A percentile compares a stretch with the other conserved stretches of the same genome.
Evolutionary conservation across 2,329 filamentous ascomycete species (phyloP).

Genomic region (Trichophyton equinum): DNA sequence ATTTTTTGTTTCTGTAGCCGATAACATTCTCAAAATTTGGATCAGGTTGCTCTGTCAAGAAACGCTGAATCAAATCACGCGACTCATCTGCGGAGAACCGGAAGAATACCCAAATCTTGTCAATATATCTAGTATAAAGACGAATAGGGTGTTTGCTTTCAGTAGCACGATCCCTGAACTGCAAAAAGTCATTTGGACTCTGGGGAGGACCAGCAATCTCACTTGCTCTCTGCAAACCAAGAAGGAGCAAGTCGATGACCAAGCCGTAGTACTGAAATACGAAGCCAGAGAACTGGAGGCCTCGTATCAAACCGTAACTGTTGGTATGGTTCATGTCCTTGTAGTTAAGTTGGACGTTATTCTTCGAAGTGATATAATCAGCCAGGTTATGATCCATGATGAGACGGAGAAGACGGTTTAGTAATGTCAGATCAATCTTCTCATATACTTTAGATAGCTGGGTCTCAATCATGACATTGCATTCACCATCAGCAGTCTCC

Average conservation of each 20-base stretch:
- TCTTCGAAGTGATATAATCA: slow-evolving; percentile 98
- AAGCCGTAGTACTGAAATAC: slow-evolving; percentile 98
- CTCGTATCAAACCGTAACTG: slow-evolving; percentile 95
- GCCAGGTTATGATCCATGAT: slow-evolving; percentile 99
- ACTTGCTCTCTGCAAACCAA: slow-evolving; percentile 90
- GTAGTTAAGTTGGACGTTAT: slow-evolving; percentile 97
- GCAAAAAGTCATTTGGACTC: slow-evolving; percentile 91
- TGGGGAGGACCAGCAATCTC: slow-evolving; percentile 93
- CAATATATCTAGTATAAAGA: slow-evolving; percentile 94
- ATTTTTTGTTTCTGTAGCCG: slow-evolving; percentile 98
- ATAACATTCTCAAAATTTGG: slow-evolving; percentile 99
- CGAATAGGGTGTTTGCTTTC: slow-evolving; percentile 91
- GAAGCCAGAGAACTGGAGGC: slow-evolving; percentile 93
- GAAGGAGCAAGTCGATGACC: slow-evolving; percentile 80
- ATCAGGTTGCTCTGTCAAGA: slow-evolving; percentile 94
- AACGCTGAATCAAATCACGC: slow-evolving; percentile 88
- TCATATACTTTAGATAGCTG: slow-evolving; percentile 98
- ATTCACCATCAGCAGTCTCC: slow-evolving; percentile 87
- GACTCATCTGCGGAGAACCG: slow-evolving; percentile 90
- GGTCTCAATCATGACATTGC: slow-evolving; percentile 97
- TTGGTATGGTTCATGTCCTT: slow-evolving; percentile 99
- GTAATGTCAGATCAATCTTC: slow-evolving; percentile 91
- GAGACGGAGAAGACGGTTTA: slow-evolving; percentile 81
- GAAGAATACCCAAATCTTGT: slow-evolving; percentile 97
- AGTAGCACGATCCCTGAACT: slow-evolving; percentile 86